Base-by-base conservation (phyloP, 164 flowering plant species). In the Protea cynaroides region DNA sequence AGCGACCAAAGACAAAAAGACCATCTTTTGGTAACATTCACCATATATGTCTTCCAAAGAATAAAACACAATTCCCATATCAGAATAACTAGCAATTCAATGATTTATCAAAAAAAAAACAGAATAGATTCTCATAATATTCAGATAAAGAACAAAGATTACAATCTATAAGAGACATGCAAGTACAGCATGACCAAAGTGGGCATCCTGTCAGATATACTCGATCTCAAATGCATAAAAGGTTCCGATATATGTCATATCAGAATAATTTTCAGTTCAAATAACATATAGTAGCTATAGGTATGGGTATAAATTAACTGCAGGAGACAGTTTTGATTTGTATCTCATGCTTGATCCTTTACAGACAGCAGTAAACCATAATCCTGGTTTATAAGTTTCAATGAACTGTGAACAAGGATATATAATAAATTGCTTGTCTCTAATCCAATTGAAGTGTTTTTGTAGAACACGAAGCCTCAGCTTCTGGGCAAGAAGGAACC, bases 401-500 rank as follows among this genome's bases (percentile, higher is more conserved):
- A n/a, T n/a, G n/a, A n/a, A 2, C 24, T 25, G 2, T 9, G 15
- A 56, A 25, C 17, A 52, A 52, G 55, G 14, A 25, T 56, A 14
- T 18, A 18, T 14, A 56, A 25, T 8, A 56, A 56, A 56, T 56
- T 6, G 17, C 18, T 52, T 50, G 2, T 56, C 14, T 25, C 37
- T 25, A 4, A 25, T 25, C 37, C 37, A 56, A 8, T 15, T 11
- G 13, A 23, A 55, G 29, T 23, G 58, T 3, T 14, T 23, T 56
- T 56, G 18, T 9, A 56, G 15, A 14, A 25, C 38, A 56, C 58
- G 3, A 56, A 56, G 4, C 5, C 10, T 64, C 5, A 59, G 24
- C 18, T 63, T 63, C 8, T 24, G 54, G 18, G 36, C 1, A 64
- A 58, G 65, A 37, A 63, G 6, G 56, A 13, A 85, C 89, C 89